Base-by-base conservation (phyloP, 768 basidiomycete species). In the Pisolithus microcarpus region DNA sequence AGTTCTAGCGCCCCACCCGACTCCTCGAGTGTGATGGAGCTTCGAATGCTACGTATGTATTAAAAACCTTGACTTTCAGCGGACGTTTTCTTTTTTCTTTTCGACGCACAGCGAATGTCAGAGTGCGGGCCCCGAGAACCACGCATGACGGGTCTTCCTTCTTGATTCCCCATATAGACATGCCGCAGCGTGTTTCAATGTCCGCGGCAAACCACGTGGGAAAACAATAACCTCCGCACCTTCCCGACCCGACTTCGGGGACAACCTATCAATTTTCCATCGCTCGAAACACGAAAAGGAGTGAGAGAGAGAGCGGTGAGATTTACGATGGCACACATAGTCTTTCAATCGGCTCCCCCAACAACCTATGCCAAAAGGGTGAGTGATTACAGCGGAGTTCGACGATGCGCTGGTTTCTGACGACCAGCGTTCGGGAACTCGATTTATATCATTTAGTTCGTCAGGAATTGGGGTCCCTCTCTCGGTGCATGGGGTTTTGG, bases 401-500 rank as follows among this genome's bases (percentile, higher is more conserved):
- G 23, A 15, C 10, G 23, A 10, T 43, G 11, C 8, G 24, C 23
- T 24, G 10, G 52, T 24, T 16, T 36, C 43, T 48, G 24, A 45
- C 36, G 45, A 38, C 13, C 13, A 15, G 34, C 13, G 11, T 15
- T 13, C 13, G 38, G 34, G 7, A 15, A 11, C 7, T 16, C 7
- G 31, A 7, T 7, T 24, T 16, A 43, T 16, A 43, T 48, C 18
- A 30, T 48, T 37, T 50, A 84, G 82, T 67, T 65, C 28, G 62
- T 72, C 16, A 79, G 70, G 67, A 77, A 72, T 39, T 90, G 87
- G 88, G 66, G 70, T 21, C 67, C 79, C 4, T 78, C 74, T 53
- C 67, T 85, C 49, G 76, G 78, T 24, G 65, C 87, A 40, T 91
- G 89, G 89, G 85, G 86, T 51, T 68, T 75, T 49, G 82, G 85